Conservation (phyloP, 1,284 basidiomycete genomes). For the Trametes hirsuta region DNA sequence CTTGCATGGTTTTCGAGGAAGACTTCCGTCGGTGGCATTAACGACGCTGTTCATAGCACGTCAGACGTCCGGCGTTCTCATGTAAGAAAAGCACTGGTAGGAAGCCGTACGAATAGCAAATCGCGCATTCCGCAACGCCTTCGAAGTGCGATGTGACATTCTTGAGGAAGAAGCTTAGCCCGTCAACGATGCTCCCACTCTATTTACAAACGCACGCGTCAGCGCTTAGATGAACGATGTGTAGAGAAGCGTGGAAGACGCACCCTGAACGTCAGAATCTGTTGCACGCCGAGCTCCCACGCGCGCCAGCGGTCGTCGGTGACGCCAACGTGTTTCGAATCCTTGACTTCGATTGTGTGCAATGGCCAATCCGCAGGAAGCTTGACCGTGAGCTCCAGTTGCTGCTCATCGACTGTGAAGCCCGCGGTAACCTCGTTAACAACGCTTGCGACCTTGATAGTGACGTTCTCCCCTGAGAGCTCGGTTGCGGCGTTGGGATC, state of each 20-base stretch:
- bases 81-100: background rate
- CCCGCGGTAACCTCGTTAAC: conserved; percentile 80
- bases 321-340: conserved; percentile 86
- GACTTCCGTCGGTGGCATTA: conserved; percentile 84
- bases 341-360: conserved; percentile 86
- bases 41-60: conserved; percentile 70
- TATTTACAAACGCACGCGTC: conserved; percentile 36
- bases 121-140: conserved; percentile 92
- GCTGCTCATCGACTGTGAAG: conserved; percentile 93
- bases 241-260: background rate
- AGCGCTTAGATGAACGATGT: background rate
- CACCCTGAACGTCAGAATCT: conserved; percentile 88
- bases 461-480: conserved; percentile 82
- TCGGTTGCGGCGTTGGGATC: conserved; percentile 64
- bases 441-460: conserved; percentile 71
- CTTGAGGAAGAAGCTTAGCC: conserved; percentile 92
- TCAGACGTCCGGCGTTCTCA: no score
- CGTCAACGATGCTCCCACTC: conserved; percentile 93
- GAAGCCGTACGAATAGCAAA: conserved; percentile 84
- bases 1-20: conserved; percentile 92
- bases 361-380: conserved; percentile 94
- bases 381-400: conserved; percentile 88
- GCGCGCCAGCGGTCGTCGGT: conserved; percentile 91
- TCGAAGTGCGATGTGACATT: conserved; percentile 93
- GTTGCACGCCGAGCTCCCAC: conserved; percentile 94